Percentiles rank a stretch among this genome's conserved stretches.
These are phyloP conservation scores for Pseudozyma tsukubaensis DNA, from an alignment of 1,284 basidiomycete species.

Conservation along the genomic window DNA sequence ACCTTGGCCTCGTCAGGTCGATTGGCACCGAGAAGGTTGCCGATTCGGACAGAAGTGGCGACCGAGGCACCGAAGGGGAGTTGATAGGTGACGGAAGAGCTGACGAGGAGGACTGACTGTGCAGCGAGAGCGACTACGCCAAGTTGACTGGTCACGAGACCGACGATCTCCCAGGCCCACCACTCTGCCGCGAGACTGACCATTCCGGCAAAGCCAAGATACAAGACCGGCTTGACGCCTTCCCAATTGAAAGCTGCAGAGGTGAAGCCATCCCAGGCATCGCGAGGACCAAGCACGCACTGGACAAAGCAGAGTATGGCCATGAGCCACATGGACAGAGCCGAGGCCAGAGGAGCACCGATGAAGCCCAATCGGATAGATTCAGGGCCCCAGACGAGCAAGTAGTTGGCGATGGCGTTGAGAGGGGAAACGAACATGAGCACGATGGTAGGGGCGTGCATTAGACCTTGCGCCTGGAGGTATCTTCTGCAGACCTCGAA, in stretches of 20 bases:
- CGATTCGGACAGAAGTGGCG: constrained; percentile 83
- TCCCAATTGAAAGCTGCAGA: constrained; percentile 63
- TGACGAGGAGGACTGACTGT: constrained; percentile 80
- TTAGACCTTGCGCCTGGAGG: constrained; percentile 75
- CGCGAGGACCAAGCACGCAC: constrained; percentile 75
- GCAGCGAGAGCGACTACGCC: constrained; percentile 72
- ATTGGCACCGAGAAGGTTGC: constrained; percentile 71
- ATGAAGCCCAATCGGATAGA: constrained; percentile 81
- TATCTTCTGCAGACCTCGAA: constrained; percentile 62
- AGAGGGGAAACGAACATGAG: constrained; percentile 85
- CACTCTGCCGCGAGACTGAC: constrained; percentile 84
- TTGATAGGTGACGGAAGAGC: constrained; percentile 81
- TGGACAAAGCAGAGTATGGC: constrained; percentile 69
- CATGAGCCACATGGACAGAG: constrained; percentile 87
- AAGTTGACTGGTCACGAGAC: constrained; percentile 56
- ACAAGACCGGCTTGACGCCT: constrained; percentile 49
- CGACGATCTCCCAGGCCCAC: constrained; percentile 89
- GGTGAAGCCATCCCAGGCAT: constrained; percentile 86
- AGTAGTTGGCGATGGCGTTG: constrained; percentile 84
- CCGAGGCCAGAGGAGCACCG: constrained; percentile 90
- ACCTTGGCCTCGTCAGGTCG: constrained; percentile 66
- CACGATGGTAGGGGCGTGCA: constrained; percentile 86
- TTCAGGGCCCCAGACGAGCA: constrained; percentile 74
- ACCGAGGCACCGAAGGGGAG: constrained; percentile 83
- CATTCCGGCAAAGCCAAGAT: constrained; percentile 60